A percentile compares a stretch with the other conserved stretches of the same genome.
Evolutionary conservation across 352 stramenopile genomes (phyloP).

Genomic region (Thalassiosira mediterranea): DNA sequence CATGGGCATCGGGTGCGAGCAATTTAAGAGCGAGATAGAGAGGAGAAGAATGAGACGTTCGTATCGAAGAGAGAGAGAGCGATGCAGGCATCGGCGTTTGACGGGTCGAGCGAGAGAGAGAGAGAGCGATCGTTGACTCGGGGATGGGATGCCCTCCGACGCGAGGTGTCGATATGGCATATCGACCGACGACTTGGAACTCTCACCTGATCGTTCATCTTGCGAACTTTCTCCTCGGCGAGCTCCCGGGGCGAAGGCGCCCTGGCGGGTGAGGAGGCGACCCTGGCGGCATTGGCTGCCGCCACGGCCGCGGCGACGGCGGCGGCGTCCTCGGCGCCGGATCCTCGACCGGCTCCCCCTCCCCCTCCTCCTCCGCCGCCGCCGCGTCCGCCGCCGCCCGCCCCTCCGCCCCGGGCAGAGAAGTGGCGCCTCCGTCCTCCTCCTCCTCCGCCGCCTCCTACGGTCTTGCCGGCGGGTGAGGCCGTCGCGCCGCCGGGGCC

Average conservation of each 20-base stretch:
- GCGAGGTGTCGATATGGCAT: too few species aligned
- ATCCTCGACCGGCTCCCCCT: too few species aligned
- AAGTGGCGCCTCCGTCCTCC: too few species aligned
- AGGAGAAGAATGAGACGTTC: neutral
- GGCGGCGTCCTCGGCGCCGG: slow-evolving; percentile 6
- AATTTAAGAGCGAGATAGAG: neutral
- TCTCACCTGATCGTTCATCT: slow-evolving; percentile 46
- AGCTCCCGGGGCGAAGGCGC: neutral
- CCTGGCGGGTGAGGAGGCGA: neutral
- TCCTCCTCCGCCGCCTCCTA: neutral
- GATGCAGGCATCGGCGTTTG: too few species aligned
- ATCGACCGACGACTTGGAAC: too few species aligned
- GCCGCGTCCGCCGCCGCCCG: slow-evolving; percentile 13
- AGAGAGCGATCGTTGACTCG: neutral
- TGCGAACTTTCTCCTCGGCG: slow-evolving; percentile 11
- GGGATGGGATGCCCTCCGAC: neutral
- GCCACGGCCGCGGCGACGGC: slow-evolving; percentile 16
- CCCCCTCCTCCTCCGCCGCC: slow-evolving; percentile 22
- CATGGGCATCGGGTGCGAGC: too few species aligned
- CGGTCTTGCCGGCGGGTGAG: too few species aligned
- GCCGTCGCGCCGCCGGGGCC: too few species aligned
- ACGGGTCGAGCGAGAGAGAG: neutral
- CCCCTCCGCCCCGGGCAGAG: too few species aligned
- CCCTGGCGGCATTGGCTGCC: slow-evolving; percentile 3
- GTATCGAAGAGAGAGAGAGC: neutral